Percentiles rank a stretch among this genome's conserved stretches.
phyloP scores from a whole-genome alignment of 805 yeast species.

The Ogataea methylovora region DNA sequence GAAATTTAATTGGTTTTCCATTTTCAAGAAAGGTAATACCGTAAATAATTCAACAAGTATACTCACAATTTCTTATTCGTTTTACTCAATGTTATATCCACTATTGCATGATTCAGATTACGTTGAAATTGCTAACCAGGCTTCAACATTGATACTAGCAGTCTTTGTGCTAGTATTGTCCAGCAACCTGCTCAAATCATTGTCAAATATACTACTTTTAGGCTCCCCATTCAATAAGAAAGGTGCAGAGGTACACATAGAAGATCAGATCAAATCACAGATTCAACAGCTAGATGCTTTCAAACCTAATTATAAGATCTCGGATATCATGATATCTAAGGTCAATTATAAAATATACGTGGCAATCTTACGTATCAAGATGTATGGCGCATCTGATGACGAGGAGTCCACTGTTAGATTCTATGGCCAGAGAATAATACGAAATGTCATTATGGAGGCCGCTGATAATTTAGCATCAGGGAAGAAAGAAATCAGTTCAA shows the following conservation, averaged over 20 bases:
- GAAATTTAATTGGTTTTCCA: conserved; percentile 2
- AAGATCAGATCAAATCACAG: conserved; percentile 31
- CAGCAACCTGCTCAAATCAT: conserved; percentile 34
- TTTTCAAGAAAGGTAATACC: conserved; percentile 10
- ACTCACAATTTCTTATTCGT: conserved; percentile 29
- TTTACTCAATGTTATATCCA: conserved; percentile 24
- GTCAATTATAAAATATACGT: conserved; percentile 56
- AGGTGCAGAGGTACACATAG: conserved; percentile 6
- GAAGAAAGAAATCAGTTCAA: too few relatives aligned
- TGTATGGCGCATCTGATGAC: conserved; percentile 67
- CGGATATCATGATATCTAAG: conserved; percentile 47
- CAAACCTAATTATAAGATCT: conserved; percentile 40
- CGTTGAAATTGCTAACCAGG: conserved; percentile 14
- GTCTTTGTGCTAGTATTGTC: conserved; percentile 16
- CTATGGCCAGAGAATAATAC: conserved; percentile 37
- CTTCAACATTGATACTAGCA: conserved; percentile 19
- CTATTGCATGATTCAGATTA: conserved; percentile 12
- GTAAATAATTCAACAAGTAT: conserved; percentile 35
- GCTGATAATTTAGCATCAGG: background rate
- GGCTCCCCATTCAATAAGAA: conserved; percentile 40
- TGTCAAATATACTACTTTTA: conserved; percentile 46
- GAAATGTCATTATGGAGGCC: background rate
- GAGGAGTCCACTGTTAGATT: conserved; percentile 54
- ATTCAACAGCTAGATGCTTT: conserved; percentile 45
- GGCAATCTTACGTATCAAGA: conserved; percentile 44